These are phyloP conservation scores for Daldinia loculata DNA, from an alignment of 495 filamentous ascomycete genomes.

Conservation along the genomic window DNA sequence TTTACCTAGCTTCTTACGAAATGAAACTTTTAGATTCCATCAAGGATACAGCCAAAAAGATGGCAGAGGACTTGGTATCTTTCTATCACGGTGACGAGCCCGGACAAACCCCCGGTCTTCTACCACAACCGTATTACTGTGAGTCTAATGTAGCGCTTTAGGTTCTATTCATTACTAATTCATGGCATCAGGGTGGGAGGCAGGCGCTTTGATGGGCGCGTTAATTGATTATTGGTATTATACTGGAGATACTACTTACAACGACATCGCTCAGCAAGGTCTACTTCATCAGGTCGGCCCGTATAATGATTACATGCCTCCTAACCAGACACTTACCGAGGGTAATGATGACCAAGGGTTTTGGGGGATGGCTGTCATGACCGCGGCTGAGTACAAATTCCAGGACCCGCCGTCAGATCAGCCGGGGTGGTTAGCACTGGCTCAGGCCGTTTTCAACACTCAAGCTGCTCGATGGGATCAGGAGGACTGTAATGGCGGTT, in stretches of 20 bases:
- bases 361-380: conserved; percentile 75
- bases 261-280: conserved; percentile 60
- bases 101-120: conserved; percentile 59
- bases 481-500: conserved; percentile 72
- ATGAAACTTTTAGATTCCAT: conserved; percentile 64
- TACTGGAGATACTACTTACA: conserved; percentile 70
- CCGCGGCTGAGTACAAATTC: conserved; percentile 70
- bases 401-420: conserved; percentile 64
- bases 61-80: conserved; percentile 71
- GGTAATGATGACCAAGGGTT: conserved; percentile 76
- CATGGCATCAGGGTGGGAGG: conserved; percentile 79
- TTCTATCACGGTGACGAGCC: conserved; percentile 73
- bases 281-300: conserved; percentile 68
- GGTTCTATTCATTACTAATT: conserved; percentile 42
- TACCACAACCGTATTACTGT: conserved; percentile 58
- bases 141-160: conserved; percentile 5
- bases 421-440: conserved; percentile 80
- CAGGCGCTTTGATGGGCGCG: conserved; percentile 74
- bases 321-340: conserved; percentile 67
- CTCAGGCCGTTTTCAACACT: conserved; percentile 83
- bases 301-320: conserved; percentile 67
- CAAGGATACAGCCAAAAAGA: conserved; percentile 65
- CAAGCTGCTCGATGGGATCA: conserved; percentile 72
- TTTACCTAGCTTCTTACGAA: conserved; percentile 11
- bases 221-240: conserved; percentile 75